phyloP scores from a whole-genome alignment of 2,329 filamentous ascomycete species.

The Ceratocystis lukuohia region DNA sequence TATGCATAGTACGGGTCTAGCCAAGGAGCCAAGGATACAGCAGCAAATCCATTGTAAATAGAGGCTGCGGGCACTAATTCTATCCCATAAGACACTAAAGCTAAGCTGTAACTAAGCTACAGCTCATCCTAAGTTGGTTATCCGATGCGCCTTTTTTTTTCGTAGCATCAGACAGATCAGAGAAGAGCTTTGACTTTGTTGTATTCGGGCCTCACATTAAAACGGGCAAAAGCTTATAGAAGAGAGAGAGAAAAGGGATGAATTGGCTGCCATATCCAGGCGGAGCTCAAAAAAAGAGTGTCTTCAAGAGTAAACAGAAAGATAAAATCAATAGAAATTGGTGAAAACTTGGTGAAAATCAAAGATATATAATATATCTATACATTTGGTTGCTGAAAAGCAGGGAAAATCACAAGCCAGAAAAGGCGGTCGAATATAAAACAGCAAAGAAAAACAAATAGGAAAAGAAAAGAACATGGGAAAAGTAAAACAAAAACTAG shows the following conservation, averaged over 20 bases:
- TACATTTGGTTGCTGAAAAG: neutral
- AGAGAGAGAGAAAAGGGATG: neutral
- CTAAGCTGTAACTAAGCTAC: neutral
- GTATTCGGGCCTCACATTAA: conserved; percentile 2
- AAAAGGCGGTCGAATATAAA: neutral
- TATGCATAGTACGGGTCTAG: too few species aligned
- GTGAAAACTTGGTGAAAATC: neutral
- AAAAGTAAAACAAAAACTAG: neutral
- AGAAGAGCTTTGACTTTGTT: neutral
- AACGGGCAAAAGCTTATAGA: neutral
- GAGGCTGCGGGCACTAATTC: too few species aligned
- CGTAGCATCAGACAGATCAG: neutral
- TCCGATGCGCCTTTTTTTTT: conserved; percentile 14
- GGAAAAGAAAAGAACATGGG: neutral
- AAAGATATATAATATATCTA: neutral
- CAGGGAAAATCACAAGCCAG: neutral
- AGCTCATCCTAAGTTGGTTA: conserved; percentile 13
- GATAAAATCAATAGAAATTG: too few species aligned
- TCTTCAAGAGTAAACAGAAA: neutral
- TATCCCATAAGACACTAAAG: too few species aligned
- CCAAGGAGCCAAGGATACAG: too few species aligned
- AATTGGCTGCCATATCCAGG: neutral
- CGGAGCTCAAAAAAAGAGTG: neutral
- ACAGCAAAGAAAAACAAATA: neutral
- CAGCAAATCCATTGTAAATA: too few species aligned